Evolutionary conservation across 768 basidiomycete species (phyloP).

Genomic region (Sporobolomyces phaffii): DNA sequence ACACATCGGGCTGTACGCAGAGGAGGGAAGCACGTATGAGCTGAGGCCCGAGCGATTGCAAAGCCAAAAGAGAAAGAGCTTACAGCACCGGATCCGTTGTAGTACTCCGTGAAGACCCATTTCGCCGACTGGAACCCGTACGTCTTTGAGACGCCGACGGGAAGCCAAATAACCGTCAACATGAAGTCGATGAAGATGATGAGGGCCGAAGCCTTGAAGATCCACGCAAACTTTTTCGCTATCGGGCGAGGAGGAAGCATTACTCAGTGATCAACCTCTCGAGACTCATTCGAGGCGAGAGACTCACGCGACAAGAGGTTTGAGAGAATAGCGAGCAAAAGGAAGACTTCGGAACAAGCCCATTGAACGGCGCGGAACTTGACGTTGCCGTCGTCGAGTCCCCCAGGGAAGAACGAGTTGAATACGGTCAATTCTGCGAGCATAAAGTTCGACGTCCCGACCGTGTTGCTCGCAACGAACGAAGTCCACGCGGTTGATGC

Average conservation of each 20-base stretch:
- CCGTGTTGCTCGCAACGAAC: conserved; percentile 79
- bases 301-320: conserved; percentile 73
- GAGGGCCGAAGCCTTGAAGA: conserved; percentile 70
- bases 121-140: conserved; percentile 80
- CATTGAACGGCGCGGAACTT: conserved; percentile 83
- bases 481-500: conserved; percentile 94
- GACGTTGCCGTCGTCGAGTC: conserved; percentile 58
- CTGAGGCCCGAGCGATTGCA: not conserved
- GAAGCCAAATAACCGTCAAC: conserved; percentile 83
- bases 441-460: conserved; percentile 84
- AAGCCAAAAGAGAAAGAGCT: not conserved
- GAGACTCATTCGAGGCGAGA: too few relatives aligned
- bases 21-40: not conserved
- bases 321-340: conserved; percentile 66
- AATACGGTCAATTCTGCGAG: conserved; percentile 76
- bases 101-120: conserved; percentile 75
- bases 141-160: conserved; percentile 78
- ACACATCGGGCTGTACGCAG: conserved; percentile 54
- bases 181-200: conserved; percentile 81
- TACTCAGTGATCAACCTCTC: too few relatives aligned
- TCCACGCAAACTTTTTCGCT: conserved; percentile 56
- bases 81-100: conserved; percentile 76
- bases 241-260: too few relatives aligned
- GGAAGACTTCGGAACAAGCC: conserved; percentile 67
- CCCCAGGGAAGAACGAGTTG: conserved; percentile 72